A percentile compares a stretch with the other conserved stretches of the same genome.
phyloP scores from a whole-genome alignment of 352 stramenopile species.

The Globisporangium irregulare region DNA sequence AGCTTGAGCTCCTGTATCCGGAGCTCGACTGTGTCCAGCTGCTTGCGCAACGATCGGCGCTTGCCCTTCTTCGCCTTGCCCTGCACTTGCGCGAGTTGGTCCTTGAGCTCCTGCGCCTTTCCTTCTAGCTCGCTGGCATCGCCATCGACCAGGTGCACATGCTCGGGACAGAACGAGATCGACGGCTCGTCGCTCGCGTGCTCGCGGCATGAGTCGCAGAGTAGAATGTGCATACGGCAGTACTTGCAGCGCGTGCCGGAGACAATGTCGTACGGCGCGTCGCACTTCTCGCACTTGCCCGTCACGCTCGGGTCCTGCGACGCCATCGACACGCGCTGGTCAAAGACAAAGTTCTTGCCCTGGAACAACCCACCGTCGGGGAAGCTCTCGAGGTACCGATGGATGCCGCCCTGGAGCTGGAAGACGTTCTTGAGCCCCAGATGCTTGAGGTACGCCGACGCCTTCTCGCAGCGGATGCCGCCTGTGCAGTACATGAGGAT shows the following conservation, averaged over 20 bases:
- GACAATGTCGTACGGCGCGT: constrained; percentile 57
- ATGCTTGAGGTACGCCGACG: constrained; percentile 71
- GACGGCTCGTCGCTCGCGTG: constrained; percentile 21
- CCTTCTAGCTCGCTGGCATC: constrained; percentile 33
- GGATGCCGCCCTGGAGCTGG: constrained; percentile 79
- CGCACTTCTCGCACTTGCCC: constrained; percentile 61
- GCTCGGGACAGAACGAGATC: constrained; percentile 54
- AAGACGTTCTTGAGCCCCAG: constrained; percentile 69
- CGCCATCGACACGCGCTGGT: constrained; percentile 71
- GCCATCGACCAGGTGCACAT: constrained; percentile 48
- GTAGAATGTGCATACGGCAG: constrained; percentile 77
- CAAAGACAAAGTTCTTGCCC: constrained; percentile 88
- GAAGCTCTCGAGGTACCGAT: constrained; percentile 81
- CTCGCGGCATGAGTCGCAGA: constrained; percentile 54
- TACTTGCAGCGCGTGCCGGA: constrained; percentile 65
- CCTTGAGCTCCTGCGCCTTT: constrained; percentile 31
- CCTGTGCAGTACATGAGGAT: constrained; percentile 89
- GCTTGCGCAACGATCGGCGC: constrained; percentile 76
- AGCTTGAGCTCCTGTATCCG: constrained; percentile 47
- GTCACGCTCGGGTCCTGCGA: constrained; percentile 52
- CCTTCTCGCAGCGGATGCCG: constrained; percentile 84
- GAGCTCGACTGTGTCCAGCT: constrained; percentile 61
- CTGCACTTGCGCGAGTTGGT: constrained; percentile 27
- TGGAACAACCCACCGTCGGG: constrained; percentile 69
- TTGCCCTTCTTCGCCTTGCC: constrained; percentile 60